Conservation (phyloP, 306 rosid species). For the Castanopsis chinensis region DNA sequence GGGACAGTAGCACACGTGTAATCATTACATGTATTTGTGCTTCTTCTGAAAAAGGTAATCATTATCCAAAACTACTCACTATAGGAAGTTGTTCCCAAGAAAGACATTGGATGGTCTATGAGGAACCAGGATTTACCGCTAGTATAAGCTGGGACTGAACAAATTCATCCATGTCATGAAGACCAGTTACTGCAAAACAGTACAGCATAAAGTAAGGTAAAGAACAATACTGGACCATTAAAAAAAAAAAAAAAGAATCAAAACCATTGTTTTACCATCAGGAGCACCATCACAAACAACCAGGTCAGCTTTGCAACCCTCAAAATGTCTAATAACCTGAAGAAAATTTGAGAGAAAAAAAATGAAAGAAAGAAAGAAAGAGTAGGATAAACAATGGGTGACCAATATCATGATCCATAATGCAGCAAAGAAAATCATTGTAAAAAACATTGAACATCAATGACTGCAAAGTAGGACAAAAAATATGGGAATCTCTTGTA, state of each 20-base stretch:
- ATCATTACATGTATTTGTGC: background rate
- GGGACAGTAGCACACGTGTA: background rate
- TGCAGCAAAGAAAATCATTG: background rate
- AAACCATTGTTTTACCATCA: slow-evolving; percentile 55
- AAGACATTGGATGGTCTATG: background rate
- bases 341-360: slow-evolving; percentile 1
- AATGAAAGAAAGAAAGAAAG: background rate
- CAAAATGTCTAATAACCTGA: slow-evolving; percentile 95
- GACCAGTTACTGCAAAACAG: slow-evolving; percentile 80
- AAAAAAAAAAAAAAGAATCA: slow-evolving; percentile 3
- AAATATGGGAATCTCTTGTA: slow-evolving; percentile 4
- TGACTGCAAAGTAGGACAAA: background rate
- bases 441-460: background rate
- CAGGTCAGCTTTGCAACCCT: slow-evolving; percentile 97
- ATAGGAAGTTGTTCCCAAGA: background rate
- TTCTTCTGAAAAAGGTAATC: background rate
- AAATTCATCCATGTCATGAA: slow-evolving; percentile 99
- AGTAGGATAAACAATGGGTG: background rate
- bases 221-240: slow-evolving; percentile 7
- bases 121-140: slow-evolving; percentile 61
- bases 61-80: background rate
- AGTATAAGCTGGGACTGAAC: slow-evolving; percentile 96
- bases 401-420: background rate
- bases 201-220: slow-evolving; percentile 4
- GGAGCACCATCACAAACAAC: slow-evolving; percentile 99